Percentiles rank a stretch among this genome's conserved stretches.
phyloP scores from a whole-genome alignment of 2,329 filamentous ascomycete species.

The Claviceps citrina region DNA sequence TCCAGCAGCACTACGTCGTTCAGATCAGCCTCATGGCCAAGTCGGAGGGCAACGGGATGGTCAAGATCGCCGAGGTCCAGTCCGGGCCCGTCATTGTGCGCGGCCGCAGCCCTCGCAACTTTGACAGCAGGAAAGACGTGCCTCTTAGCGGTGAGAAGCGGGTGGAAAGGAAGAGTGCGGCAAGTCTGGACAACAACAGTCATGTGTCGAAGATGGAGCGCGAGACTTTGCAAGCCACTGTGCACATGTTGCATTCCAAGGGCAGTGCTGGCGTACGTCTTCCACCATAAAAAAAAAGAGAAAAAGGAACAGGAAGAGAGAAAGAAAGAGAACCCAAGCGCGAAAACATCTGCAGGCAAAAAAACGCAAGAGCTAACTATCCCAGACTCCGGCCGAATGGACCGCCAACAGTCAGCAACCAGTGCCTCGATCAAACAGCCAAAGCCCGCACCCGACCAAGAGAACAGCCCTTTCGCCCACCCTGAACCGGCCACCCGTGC shows the following conservation, averaged over 20 bases:
- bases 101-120: slow-evolving; percentile 82
- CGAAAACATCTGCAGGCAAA: background rate
- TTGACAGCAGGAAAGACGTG: slow-evolving; percentile 78
- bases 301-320: background rate
- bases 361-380: slow-evolving; percentile 5
- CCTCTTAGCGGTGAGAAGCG: slow-evolving; percentile 47
- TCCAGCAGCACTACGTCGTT: slow-evolving; percentile 90
- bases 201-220: slow-evolving; percentile 19
- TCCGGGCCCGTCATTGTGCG: slow-evolving; percentile 92
- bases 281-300: background rate
- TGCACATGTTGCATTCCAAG: slow-evolving; percentile 19
- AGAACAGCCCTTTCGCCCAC: slow-evolving; percentile 37
- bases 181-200: slow-evolving; percentile 20
- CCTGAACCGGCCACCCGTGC: slow-evolving; percentile 36
- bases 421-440: slow-evolving; percentile 17
- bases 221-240: slow-evolving; percentile 15
- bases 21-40: slow-evolving; percentile 72
- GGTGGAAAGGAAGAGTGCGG: slow-evolving; percentile 29
- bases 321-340: too few species aligned
- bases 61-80: slow-evolving; percentile 67
- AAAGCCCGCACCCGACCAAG: slow-evolving; percentile 35
- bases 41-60: slow-evolving; percentile 48
- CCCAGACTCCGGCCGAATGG: slow-evolving; percentile 29
- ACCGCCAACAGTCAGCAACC: slow-evolving; percentile 20
- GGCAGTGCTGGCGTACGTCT: slow-evolving; percentile 20